Evolutionary conservation across 306 rosid species (phyloP), one percentile per base, ranked within the genome.

Genomic region (Vigna radiata): DNA sequence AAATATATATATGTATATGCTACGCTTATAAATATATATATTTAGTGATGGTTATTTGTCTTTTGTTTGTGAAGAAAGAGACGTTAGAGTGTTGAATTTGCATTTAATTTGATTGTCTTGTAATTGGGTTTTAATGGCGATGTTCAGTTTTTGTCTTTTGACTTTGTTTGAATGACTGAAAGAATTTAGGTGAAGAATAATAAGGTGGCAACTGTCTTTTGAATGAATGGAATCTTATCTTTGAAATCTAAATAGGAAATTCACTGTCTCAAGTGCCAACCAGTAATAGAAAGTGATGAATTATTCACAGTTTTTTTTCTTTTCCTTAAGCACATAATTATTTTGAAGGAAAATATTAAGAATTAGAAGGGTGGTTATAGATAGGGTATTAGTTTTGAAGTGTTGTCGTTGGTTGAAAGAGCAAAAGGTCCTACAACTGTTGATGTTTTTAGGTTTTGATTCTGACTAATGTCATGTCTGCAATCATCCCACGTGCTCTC

Each of bases 401-500:
- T 7, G 7, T 7, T 37, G 43, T 37, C 43, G 43, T 37, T 37
- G 43, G 43, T 37, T 8, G 44, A 2, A 39, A 2, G 2, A 8
- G 44, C 12, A 39, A 2, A 0, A 39, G 44, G 44, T 39, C 44
- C 44, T 39, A 39, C 44, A 9, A 7, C 3, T 39, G 44, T 39
- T 39, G 43, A 6, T 37, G 43, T 25, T 25, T 25, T 2, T 25
- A 2, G 27, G 27, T 25, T 25, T 25, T 25, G 27, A 0, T 25
- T 25, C 27, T 25, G 27, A 25, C 27, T 25, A 25, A 25, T 25
- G 27, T 25, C 27, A 25, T 25, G 81, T 75, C 84, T 66, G 19
- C 67, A 63, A 10, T 83, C 76, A 76, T 76, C 75, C 77, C 80
- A 72, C 83, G 83, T 85, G 80, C 73, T 73, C 71, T 58, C 33